Evolutionary conservation across 1,139 yeast species (phyloP), one percentile per base, ranked within the genome.

Genomic region (Pichia sp.): DNA sequence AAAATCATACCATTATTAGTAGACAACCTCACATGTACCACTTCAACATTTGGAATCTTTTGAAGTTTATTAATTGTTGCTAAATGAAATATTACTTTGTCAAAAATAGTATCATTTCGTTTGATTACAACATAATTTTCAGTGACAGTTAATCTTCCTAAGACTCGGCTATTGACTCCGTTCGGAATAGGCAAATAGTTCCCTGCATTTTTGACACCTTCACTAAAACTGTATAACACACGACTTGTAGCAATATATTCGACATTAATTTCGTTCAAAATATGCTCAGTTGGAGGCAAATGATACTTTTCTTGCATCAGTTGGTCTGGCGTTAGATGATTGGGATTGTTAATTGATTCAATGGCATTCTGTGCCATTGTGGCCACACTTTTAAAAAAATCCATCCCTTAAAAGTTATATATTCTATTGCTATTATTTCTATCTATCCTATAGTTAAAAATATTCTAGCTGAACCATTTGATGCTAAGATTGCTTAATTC

Each of bases 1-100:
- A 89, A 59, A 37, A 73, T 72, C 49, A 85, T 61, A 24, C 81
- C 85, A 43, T 86, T 82, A 51, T 82, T 80, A 2, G 95, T 78
- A 6, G 76, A 72, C 23, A 90, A 66, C n/a, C 80, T 68, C 25
- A 92, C 69, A 1, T 95, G 89, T 65, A 87, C 86, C n/a, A 86
- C 82, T 59, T 81, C 84, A 2, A 86, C 74, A 46, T 78, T 74
- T 3, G 94, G 92, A 27, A 87, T 71, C 45, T 97, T 71, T 61
- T 92, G 97, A 26, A 92, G 95, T 52, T 89, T 82, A 58, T 85
- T 81, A 32, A 94, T 68, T 1, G 96, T 78, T 8, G 92, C 79
- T 40, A 92, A 66, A 51, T 94, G 95, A 39, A 92, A 58, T 2
- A 74, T 73, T 58, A 90, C 78, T 9, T 79, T 73, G 58, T 80